Evolutionary conservation across 768 basidiomycete genomes (phyloP).

Genomic region (Tricholoma saponaceum): DNA sequence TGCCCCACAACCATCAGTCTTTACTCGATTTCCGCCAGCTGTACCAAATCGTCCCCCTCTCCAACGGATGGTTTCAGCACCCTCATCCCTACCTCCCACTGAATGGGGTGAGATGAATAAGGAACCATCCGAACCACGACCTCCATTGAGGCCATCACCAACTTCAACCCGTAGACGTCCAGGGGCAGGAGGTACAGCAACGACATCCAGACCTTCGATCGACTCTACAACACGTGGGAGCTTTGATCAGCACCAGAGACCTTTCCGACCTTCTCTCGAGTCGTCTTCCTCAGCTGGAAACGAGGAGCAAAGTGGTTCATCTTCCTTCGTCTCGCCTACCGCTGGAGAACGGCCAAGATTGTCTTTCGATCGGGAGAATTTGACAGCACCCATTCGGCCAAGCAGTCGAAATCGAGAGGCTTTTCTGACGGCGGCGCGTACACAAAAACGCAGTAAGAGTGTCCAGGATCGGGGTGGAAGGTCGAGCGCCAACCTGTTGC

Average conservation of each 20-base stretch:
- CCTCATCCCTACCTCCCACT: conserved; percentile 2
- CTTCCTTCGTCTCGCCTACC: too few relatives aligned
- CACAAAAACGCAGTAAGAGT: too few relatives aligned
- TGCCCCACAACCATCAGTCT: conserved; percentile 1
- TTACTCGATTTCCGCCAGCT: neutral
- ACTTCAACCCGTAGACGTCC: neutral
- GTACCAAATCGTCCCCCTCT: conserved; percentile 3
- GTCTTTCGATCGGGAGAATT: too few relatives aligned
- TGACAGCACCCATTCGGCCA: too few relatives aligned
- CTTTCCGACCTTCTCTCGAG: neutral
- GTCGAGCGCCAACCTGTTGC: too few relatives aligned
- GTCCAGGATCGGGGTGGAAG: too few relatives aligned
- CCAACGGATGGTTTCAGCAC: neutral
- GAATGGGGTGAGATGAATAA: neutral
- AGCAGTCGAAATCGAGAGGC: too few relatives aligned
- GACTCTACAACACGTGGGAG: conserved; percentile 4
- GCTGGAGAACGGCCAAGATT: too few relatives aligned
- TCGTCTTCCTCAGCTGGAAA: conserved; percentile 3
- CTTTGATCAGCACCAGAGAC: conserved; percentile 7
- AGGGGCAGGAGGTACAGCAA: neutral
- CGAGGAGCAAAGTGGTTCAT: neutral
- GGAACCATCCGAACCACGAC: neutral
- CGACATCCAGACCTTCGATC: neutral
- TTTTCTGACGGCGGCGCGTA: too few relatives aligned
- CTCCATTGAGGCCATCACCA: neutral